phyloP scores from a whole-genome alignment of 306 rosid genomes.

The Pterocarpus macrocarpus region DNA sequence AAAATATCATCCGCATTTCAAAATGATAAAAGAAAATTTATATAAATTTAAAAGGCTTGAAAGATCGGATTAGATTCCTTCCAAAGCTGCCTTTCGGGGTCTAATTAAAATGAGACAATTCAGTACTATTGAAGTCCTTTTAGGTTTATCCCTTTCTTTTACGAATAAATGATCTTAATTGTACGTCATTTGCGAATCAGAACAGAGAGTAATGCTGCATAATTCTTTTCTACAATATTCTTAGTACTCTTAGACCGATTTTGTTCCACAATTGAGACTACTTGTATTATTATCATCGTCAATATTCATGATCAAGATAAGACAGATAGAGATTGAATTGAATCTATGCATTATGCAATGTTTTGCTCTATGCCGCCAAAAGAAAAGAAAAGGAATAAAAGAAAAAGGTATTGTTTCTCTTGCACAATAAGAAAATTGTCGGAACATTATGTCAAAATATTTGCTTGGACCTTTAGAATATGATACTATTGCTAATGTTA shows the following conservation, averaged over 20 bases:
- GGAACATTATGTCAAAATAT: neutral
- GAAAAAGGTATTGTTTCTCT: conserved; percentile 8
- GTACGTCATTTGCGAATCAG: conserved; percentile 36
- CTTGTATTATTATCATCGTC: conserved; percentile 11
- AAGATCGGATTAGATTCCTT: conserved; percentile 38
- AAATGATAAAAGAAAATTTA: neutral
- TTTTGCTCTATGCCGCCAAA: neutral
- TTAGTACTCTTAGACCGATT: conserved; percentile 12
- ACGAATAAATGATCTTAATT: conserved; percentile 28
- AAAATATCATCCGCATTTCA: too few relatives aligned
- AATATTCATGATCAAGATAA: conserved; percentile 15
- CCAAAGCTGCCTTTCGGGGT: neutral
- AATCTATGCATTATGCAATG: conserved; percentile 33
- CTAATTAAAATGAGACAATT: neutral
- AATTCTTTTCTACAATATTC: conserved; percentile 32
- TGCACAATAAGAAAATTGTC: neutral
- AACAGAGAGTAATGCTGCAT: conserved; percentile 19
- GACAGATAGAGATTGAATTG: conserved; percentile 33
- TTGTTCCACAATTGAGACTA: conserved; percentile 32
- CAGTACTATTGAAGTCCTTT: neutral
- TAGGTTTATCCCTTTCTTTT: neutral
- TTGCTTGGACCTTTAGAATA: conserved; percentile 19
- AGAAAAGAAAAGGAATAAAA: conserved; percentile 24
- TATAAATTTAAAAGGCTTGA: neutral
- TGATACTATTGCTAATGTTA: conserved; percentile 5